These are phyloP conservation scores for Suillus americanus DNA, from an alignment of 768 basidiomycete species.

Conservation along the genomic window DNA sequence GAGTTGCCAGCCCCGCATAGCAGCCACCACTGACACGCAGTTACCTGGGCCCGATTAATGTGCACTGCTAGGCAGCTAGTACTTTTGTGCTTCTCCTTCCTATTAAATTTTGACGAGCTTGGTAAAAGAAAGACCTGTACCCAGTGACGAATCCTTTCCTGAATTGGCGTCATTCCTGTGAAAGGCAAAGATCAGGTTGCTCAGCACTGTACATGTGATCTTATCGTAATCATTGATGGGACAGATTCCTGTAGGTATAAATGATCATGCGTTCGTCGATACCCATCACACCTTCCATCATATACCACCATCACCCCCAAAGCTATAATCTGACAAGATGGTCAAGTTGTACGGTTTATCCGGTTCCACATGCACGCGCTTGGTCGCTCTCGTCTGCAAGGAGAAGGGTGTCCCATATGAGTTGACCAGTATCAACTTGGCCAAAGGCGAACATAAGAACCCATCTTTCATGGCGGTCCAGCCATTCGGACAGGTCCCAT, in stretches of 20 bases:
- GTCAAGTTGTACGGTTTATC: slow-evolving; percentile 34
- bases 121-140: background rate
- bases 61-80: background rate
- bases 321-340: slow-evolving; percentile 21
- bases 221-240: background rate
- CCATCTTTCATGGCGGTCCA: slow-evolving; percentile 46
- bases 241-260: background rate
- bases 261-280: background rate
- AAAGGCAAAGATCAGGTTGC: too few species aligned
- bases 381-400: slow-evolving; percentile 49
- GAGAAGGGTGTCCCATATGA: slow-evolving; percentile 62
- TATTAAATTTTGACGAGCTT: too few species aligned
- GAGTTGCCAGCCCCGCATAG: too few species aligned
- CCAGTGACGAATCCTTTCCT: background rate
- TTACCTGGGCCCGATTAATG: background rate
- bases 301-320: too few species aligned
- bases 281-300: too few species aligned
- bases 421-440: slow-evolving; percentile 42
- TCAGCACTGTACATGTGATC: background rate
- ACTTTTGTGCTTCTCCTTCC: background rate
- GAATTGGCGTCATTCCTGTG: background rate
- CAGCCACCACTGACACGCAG: background rate
- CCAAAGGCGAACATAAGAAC: slow-evolving; percentile 45
- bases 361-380: slow-evolving; percentile 47
- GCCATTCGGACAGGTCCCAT: slow-evolving; percentile 58